Percentiles rank a stretch among this genome's conserved stretches.
Evolutionary conservation across 2,329 filamentous ascomycete genomes (phyloP).

Genomic region (Aspergillus pseudotamarii): DNA sequence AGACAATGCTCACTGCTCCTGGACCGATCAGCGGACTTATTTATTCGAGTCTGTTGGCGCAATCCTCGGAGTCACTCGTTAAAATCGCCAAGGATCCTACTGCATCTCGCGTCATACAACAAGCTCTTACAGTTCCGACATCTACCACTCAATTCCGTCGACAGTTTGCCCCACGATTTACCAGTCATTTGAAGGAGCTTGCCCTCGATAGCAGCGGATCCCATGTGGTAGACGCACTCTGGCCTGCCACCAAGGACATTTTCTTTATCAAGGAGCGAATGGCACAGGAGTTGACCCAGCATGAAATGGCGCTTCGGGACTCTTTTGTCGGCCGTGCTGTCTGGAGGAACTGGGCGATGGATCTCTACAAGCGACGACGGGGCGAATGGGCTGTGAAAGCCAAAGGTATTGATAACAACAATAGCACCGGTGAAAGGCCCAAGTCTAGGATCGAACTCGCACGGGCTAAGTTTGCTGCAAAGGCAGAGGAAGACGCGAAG

Average conservation of each 20-base stretch:
- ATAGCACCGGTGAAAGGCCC: slow-evolving; percentile 32
- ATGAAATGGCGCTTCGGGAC: slow-evolving; percentile 65
- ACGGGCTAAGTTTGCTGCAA: slow-evolving; percentile 57
- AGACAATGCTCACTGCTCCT: slow-evolving; percentile 75
- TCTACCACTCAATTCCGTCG: slow-evolving; percentile 60
- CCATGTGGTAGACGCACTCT: slow-evolving; percentile 69
- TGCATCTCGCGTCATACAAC: slow-evolving; percentile 66
- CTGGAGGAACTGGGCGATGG: slow-evolving; percentile 75
- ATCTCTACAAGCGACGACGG: slow-evolving; percentile 66
- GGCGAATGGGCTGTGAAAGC: slow-evolving; percentile 66
- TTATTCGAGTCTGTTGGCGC: slow-evolving; percentile 69
- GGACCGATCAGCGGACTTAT: slow-evolving; percentile 70
- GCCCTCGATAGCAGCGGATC: slow-evolving; percentile 65
- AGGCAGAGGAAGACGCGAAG: slow-evolving; percentile 25
- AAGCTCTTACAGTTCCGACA: slow-evolving; percentile 59
- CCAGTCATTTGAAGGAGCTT: slow-evolving; percentile 62
- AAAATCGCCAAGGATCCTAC: slow-evolving; percentile 66
- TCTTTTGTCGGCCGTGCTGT: slow-evolving; percentile 67
- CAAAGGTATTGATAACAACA: slow-evolving; percentile 50
- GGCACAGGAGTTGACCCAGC: slow-evolving; percentile 62
- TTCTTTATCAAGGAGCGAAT: slow-evolving; percentile 70
- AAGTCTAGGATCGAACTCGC: slow-evolving; percentile 61
- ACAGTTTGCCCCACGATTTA: slow-evolving; percentile 66
- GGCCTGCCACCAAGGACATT: slow-evolving; percentile 64
- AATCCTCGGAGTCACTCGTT: slow-evolving; percentile 59